Evolutionary conservation across 2,329 filamentous ascomycete species (phyloP).

Genomic region (Colletotrichum sidae): DNA sequence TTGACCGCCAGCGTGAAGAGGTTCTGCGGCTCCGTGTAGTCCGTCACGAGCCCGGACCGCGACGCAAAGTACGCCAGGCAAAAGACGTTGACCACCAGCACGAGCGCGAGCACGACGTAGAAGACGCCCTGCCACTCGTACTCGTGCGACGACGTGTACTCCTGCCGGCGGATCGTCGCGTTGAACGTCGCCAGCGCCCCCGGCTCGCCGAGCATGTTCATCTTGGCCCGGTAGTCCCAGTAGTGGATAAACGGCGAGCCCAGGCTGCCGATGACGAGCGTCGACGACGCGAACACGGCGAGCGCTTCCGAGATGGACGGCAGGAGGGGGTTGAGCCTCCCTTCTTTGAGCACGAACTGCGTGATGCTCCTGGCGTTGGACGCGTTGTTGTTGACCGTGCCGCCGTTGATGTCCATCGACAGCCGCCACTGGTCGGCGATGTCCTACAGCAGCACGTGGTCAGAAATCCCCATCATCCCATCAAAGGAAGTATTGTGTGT

Average conservation of each 20-base stretch:
- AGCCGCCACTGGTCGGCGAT: conserved; percentile 65
- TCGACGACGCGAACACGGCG: conserved; percentile 76
- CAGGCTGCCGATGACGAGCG: conserved; percentile 69
- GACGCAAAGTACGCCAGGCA: conserved; percentile 72
- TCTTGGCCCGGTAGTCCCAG: conserved; percentile 57
- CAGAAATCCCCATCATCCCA: background rate
- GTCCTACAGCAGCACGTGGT: conserved; percentile 44
- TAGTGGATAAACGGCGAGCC: conserved; percentile 70
- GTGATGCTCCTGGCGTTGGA: conserved; percentile 70
- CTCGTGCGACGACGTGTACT: conserved; percentile 77
- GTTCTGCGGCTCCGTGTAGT: conserved; percentile 83
- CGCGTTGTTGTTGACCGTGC: conserved; percentile 65
- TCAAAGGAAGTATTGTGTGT: too few relatives aligned
- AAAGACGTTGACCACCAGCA: conserved; percentile 75
- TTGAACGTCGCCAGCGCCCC: conserved; percentile 69
- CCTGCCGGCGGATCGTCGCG: conserved; percentile 70
- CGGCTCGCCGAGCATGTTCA: conserved; percentile 52
- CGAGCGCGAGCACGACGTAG: conserved; percentile 72
- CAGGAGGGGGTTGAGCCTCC: conserved; percentile 58
- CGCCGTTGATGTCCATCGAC: conserved; percentile 67
- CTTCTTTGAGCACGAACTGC: conserved; percentile 59
- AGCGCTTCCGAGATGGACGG: conserved; percentile 81
- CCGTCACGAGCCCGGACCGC: conserved; percentile 73
- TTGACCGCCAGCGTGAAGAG: conserved; percentile 80
- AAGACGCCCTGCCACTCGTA: conserved; percentile 73